Percentiles rank a stretch among this genome's conserved stretches.
Evolutionary conservation across 2,329 filamentous ascomycete species (phyloP).

Genomic region (Trichothecium sympodiale): DNA sequence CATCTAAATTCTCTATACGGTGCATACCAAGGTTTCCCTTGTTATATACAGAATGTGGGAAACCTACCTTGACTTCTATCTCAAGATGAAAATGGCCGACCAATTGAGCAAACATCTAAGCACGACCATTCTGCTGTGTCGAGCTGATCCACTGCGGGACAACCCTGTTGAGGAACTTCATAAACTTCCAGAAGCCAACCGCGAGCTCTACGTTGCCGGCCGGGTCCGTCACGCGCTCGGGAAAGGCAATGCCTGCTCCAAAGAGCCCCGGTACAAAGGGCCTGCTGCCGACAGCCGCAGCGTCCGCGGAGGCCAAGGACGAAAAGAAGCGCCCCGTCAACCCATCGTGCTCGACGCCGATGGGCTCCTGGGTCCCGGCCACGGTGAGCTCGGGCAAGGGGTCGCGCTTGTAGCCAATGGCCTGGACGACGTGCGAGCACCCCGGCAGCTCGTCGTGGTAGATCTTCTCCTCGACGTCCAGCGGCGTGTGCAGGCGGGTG

Average conservation of each 20-base stretch:
- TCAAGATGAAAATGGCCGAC: no score
- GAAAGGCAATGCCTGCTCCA: conserved; percentile 54
- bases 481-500: conserved; percentile 31
- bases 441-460: conserved; percentile 34
- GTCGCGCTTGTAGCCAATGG: conserved; percentile 44
- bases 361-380: conserved; percentile 18
- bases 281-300: conserved; percentile 13
- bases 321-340: conserved; percentile 9
- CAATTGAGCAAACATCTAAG: no score
- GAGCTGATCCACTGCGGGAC: conserved; percentile 32
- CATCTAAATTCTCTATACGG: no score
- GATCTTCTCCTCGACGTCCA: conserved; percentile 27
- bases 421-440: conserved; percentile 44
- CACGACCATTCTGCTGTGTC: no score
- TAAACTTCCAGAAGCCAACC: conserved; percentile 56
- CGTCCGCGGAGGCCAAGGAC: conserved; percentile 1
- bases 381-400: conserved; percentile 34
- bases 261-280: conserved; percentile 39
- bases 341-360: conserved; percentile 33
- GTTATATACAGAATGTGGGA: no score
- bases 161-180: conserved; percentile 48
- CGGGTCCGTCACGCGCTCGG: conserved; percentile 49
- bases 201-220: conserved; percentile 49
- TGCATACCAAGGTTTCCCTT: no score
- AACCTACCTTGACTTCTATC: no score